Evolutionary conservation across 2,329 filamentous ascomycete genomes (phyloP).

Genomic region (Sporothrix brunneoviolacea): DNA sequence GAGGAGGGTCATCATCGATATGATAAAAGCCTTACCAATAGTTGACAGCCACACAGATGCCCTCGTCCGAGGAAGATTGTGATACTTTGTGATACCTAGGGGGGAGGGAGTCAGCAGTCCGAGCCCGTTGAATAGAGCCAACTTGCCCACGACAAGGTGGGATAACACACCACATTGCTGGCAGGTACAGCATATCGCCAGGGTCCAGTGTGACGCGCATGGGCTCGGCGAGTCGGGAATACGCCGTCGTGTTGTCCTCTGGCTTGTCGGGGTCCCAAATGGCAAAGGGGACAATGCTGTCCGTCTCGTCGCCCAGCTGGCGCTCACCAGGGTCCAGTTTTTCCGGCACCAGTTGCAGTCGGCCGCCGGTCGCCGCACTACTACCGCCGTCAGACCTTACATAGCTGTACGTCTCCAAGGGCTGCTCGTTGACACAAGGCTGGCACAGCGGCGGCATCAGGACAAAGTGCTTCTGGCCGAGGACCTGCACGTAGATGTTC

Average conservation of each 20-base stretch:
- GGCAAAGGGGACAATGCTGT: constrained; percentile 54
- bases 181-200: constrained; percentile 77
- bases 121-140: background rate
- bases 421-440: constrained; percentile 60
- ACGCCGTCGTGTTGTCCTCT: constrained; percentile 41
- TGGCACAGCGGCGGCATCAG: constrained; percentile 66
- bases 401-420: constrained; percentile 55
- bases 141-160: background rate
- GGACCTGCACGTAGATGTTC: constrained; percentile 73
- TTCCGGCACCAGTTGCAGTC: constrained; percentile 22
- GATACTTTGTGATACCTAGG: constrained; percentile 71
- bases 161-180: constrained; percentile 62
- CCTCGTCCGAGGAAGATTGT: constrained; percentile 61
- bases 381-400: constrained; percentile 25
- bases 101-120: no score
- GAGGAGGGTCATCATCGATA: no score
- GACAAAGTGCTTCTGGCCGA: constrained; percentile 67
- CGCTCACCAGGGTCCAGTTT: constrained; percentile 4
- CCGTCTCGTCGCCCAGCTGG: constrained; percentile 24
- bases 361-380: constrained; percentile 23
- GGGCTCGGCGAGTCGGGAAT: constrained; percentile 54
- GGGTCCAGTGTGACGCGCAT: constrained; percentile 61
- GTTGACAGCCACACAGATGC: constrained; percentile 71
- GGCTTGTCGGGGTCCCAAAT: constrained; percentile 68
- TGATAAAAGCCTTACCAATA: constrained; percentile 53